Conservation (phyloP, 2,329 filamentous ascomycete species). For the Fusarium sp. region DNA sequence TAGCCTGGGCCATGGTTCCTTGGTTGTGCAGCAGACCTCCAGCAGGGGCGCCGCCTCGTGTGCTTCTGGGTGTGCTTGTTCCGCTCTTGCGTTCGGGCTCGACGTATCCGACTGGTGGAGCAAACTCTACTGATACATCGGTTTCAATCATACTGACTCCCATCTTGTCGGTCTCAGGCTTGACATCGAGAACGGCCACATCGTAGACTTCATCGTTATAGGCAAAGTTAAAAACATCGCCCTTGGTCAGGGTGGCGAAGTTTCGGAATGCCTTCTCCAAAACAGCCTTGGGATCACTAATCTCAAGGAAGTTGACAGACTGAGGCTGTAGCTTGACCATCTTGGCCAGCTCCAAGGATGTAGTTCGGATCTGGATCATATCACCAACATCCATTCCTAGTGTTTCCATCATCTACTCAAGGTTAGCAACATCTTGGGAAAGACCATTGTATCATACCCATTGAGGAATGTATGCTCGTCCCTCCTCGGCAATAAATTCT, state of each 20-base stretch:
- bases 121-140: slow-evolving; percentile 96
- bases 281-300: slow-evolving; percentile 96
- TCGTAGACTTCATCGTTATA: slow-evolving; percentile 97
- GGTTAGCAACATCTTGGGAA: slow-evolving; percentile 35
- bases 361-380: slow-evolving; percentile 93
- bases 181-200: slow-evolving; percentile 92
- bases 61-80: slow-evolving; percentile 85
- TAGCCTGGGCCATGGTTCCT: slow-evolving; percentile 96
- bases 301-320: slow-evolving; percentile 92
- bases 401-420: slow-evolving; percentile 86
- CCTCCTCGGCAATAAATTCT: slow-evolving; percentile 98
- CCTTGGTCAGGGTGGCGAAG: slow-evolving; percentile 92
- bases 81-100: slow-evolving; percentile 84
- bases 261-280: slow-evolving; percentile 96
- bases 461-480: slow-evolving; percentile 93
- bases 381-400: slow-evolving; percentile 91
- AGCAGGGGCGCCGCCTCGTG: slow-evolving; percentile 70
- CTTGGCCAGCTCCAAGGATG: slow-evolving; percentile 87
- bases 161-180: slow-evolving; percentile 84
- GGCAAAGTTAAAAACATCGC: slow-evolving; percentile 93
- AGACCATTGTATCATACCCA: slow-evolving; percentile 71
- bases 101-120: slow-evolving; percentile 91
- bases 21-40: slow-evolving; percentile 84
- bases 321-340: slow-evolving; percentile 98
- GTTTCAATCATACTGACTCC: slow-evolving; percentile 96